A percentile compares a stretch with the other conserved stretches of the same genome.
Evolutionary conservation across 345 rosid genomes (phyloP).

Genomic region (Eucalyptus leucophloia): DNA sequence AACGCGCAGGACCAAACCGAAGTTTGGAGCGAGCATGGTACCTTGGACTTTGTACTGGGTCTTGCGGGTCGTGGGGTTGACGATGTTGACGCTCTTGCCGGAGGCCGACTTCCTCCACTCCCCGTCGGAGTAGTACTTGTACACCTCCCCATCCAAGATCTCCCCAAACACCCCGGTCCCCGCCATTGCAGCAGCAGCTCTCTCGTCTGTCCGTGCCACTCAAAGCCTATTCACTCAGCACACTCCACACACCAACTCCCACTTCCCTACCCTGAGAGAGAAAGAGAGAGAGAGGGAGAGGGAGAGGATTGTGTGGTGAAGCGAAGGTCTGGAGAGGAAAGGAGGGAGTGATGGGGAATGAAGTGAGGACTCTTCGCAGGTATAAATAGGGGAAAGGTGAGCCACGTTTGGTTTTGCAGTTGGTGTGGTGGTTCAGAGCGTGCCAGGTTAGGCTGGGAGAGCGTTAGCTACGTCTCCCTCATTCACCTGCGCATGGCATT

Average conservation of each 20-base stretch:
- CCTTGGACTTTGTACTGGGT: constrained; percentile 98
- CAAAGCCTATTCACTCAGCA: too few species aligned
- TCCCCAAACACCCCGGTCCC: constrained; percentile 72
- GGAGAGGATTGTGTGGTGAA: neutral
- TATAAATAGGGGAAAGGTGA: constrained; percentile 15
- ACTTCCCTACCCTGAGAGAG: neutral
- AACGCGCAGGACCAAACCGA: neutral
- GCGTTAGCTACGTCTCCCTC: neutral
- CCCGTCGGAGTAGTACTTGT: constrained; percentile 74
- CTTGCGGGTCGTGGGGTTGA: constrained; percentile 76
- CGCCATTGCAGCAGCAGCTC: constrained; percentile 33
- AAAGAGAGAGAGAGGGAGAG: neutral
- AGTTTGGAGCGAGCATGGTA: neutral
- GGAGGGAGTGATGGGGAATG: neutral
- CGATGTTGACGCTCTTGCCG: constrained; percentile 66
- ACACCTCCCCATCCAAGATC: constrained; percentile 78
- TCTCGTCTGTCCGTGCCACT: too few species aligned
- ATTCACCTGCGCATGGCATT: neutral
- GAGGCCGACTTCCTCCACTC: constrained; percentile 84
- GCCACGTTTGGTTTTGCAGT: constrained; percentile 5
- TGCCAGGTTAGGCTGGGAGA: neutral
- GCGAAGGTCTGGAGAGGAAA: neutral
- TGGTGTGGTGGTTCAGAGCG: neutral
- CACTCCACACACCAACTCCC: neutral
- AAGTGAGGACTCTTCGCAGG: neutral